Evolutionary conservation across 495 filamentous ascomycete species (phyloP), one percentile per base, ranked within the genome.

Genomic region (Neurospora sp.): DNA sequence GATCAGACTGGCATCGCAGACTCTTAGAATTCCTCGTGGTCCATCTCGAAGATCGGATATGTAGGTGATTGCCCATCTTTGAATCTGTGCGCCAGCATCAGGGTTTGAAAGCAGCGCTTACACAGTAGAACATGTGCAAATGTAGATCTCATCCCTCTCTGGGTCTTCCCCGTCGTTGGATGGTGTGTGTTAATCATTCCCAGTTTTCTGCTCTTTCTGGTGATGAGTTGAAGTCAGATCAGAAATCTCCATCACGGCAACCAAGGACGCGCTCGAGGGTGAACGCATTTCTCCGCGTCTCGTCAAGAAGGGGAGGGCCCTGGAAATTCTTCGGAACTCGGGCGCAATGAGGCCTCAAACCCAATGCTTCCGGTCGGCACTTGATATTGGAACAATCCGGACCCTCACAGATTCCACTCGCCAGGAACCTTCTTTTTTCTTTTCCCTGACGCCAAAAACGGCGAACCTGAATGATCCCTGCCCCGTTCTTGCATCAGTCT

Each of bases 401-500:
- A 62, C 14, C 54, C 12, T 62, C 46, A 12, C 46, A 54, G 20
- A 54, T 62, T 35, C 46, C 46, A 18, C 7, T 35, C 23, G 27
- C 5, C 6, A 62, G 54, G 27, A 35, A 62, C 54, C 27, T 35
- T 23, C 27, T 54, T 23, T 23, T 62, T 62, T 35, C 14, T 18
- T 62, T 62, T 62, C 23, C 6, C 12, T 16, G 54, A 62, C 54
- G 27, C 54, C 54, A 62, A 27, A 62, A 54, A 27, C 20, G 54
- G 27, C 46, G 4, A 23, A 23, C 27, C 14, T 62, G 27, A 62
- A 38, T 27, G 20, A 59, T 46, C 74, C 75, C 70, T 76, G 73
- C 27, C 70, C 72, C 73, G 37, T 71, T 69, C 42, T 71, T 46
- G 70, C 72, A 76, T 70, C 18, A 46, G 18, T 35, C 42, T 71